phyloP scores from a whole-genome alignment of 371 early-diverging fungal species.

The Apophysomyces variabilis region DNA sequence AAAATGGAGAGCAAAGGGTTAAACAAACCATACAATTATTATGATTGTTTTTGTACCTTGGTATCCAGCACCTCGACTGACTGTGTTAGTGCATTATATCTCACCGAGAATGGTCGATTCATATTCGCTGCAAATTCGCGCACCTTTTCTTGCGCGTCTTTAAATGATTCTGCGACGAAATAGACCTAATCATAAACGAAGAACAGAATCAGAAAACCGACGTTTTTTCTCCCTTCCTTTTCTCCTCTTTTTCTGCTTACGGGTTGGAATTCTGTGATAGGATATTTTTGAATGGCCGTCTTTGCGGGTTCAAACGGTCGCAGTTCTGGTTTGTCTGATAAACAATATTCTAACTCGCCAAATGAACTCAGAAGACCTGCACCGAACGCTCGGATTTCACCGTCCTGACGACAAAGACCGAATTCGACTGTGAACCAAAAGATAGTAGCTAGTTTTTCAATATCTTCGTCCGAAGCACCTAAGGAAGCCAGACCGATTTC shows the following conservation, averaged over 20 bases:
- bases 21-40: too few species aligned
- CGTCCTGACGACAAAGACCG: conserved; percentile 88
- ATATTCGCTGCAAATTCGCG: conserved; percentile 82
- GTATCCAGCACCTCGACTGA: conserved; percentile 88
- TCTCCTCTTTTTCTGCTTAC: conserved; percentile 25
- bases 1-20: conserved; percentile 1
- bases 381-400: conserved; percentile 88
- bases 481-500: conserved; percentile 95
- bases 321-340: conserved; percentile 82
- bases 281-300: conserved; percentile 85
- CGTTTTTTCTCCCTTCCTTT: neutral
- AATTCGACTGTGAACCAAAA: conserved; percentile 97
- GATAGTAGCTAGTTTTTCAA: conserved; percentile 89
- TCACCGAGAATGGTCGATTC: conserved; percentile 87
- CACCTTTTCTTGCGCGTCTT: conserved; percentile 90
- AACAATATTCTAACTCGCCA: conserved; percentile 92
- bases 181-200: conserved; percentile 54
- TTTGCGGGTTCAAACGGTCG: conserved; percentile 85
- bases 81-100: conserved; percentile 92
- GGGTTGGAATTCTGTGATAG: conserved; percentile 95
- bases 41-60: conserved; percentile 35
- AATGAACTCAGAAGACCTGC: conserved; percentile 95
- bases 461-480: conserved; percentile 93
- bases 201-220: neutral
- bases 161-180: conserved; percentile 95